Evolutionary conservation across 257 asterid genomes (phyloP).

Genomic region (Striga asiatica): DNA sequence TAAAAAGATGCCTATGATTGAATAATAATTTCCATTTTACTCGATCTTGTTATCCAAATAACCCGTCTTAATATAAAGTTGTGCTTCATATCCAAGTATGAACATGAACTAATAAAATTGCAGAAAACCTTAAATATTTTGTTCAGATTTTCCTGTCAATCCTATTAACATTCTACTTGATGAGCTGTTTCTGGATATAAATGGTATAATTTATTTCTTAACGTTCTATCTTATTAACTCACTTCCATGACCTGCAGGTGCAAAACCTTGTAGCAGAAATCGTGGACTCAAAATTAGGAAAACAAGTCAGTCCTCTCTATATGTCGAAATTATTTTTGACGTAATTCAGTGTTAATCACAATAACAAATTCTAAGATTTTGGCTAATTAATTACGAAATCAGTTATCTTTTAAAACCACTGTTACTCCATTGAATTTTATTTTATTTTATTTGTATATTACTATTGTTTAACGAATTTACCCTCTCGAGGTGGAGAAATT

Average conservation of each 20-base stretch:
- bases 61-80: not conserved
- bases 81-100: not conserved
- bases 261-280: conserved; percentile 94
- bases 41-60: too few species aligned
- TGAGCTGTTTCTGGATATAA: not conserved
- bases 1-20: not conserved
- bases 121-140: not conserved
- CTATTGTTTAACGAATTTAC: too few species aligned
- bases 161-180: not conserved
- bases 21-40: not conserved
- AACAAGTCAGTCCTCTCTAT: conserved; percentile 47
- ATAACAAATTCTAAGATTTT: not conserved
- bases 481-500: too few species aligned
- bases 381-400: not conserved
- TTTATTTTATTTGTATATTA: too few species aligned
- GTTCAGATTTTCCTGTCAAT: not conserved
- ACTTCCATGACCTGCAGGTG: conserved; percentile 37
- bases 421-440: not conserved
- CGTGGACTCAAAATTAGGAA: conserved; percentile 80
- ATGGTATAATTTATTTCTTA: not conserved
- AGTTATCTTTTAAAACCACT: not conserved
- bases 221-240: not conserved
- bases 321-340: not conserved
- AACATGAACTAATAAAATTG: too few species aligned
- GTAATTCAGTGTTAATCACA: not conserved